A percentile compares a stretch with the other conserved stretches of the same genome.
These are phyloP conservation scores for Magnolia officinalis DNA, from an alignment of 164 flowering plant species.

Conservation along the genomic window DNA sequence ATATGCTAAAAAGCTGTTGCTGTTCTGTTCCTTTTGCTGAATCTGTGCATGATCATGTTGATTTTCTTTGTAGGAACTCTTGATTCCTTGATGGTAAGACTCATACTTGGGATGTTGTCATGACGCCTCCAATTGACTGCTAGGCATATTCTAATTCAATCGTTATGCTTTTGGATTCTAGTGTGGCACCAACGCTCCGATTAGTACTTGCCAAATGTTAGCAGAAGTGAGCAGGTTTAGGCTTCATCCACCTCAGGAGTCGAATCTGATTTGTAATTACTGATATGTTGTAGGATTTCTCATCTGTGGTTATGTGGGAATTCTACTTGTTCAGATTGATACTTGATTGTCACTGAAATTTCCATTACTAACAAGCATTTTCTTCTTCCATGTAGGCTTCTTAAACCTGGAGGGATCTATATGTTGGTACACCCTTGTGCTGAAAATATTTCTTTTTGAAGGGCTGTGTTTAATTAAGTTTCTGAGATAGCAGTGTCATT, in stretches of 20 bases:
- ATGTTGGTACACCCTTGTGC: slow-evolving; percentile 59
- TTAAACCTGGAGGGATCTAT: slow-evolving; percentile 89
- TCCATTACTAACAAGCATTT: slow-evolving; percentile 9
- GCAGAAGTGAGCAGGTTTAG: slow-evolving; percentile 96
- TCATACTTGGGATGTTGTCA: slow-evolving; percentile 8
- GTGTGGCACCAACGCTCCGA: slow-evolving; percentile 87
- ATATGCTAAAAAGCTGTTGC: slow-evolving; percentile 18
- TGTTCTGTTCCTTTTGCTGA: slow-evolving; percentile 17
- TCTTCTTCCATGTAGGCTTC: slow-evolving; percentile 58
- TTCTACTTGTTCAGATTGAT: neutral
- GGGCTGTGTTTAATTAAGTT: neutral
- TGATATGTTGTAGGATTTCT: slow-evolving; percentile 15
- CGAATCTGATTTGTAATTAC: slow-evolving; percentile 17
- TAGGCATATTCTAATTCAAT: slow-evolving; percentile 18
- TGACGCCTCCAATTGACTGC: slow-evolving; percentile 14
- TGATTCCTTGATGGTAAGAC: slow-evolving; percentile 93
- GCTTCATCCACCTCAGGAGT: slow-evolving; percentile 27
- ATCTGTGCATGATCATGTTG: slow-evolving; percentile 16
- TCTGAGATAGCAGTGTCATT: neutral
- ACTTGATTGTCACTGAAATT: neutral
- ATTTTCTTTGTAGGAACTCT: slow-evolving; percentile 64
- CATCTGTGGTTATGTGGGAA: neutral
- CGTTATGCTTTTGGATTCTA: slow-evolving; percentile 27
- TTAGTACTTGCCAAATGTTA: slow-evolving; percentile 79
- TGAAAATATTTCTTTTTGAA: neutral